Conservation (phyloP, 169 alveolate genomes). For the Babesia gibsoni region DNA sequence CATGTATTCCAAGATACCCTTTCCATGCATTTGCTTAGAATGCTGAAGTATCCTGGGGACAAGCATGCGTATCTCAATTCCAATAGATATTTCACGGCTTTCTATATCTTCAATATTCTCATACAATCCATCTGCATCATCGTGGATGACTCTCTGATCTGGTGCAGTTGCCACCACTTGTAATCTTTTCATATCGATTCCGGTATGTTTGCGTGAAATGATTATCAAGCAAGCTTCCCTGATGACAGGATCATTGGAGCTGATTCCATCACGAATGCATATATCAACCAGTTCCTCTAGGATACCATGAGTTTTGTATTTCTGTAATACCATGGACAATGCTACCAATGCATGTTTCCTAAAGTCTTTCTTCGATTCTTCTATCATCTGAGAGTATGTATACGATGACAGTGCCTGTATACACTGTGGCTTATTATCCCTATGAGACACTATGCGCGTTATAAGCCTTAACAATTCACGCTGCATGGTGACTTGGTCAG, state of each 20-base stretch:
- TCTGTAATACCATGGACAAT: conserved; percentile 11
- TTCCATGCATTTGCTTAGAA: conserved; percentile 43
- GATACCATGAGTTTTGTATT: conserved; percentile 11
- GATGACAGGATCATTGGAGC: conserved; percentile 18
- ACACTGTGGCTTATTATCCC: not conserved
- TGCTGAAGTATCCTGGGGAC: conserved; percentile 51
- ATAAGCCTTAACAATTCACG: conserved; percentile 25
- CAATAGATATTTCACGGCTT: conserved; percentile 24
- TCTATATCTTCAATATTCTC: not conserved
- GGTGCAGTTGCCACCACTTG: conserved; percentile 25
- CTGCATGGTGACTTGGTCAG: conserved; percentile 45
- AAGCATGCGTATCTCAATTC: conserved; percentile 41
- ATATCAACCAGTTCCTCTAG: not conserved
- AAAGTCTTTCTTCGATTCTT: conserved; percentile 1
- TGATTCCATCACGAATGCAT: conserved; percentile 33
- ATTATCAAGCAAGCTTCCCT: conserved; percentile 27
- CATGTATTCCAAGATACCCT: conserved; percentile 29
- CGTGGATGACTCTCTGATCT: not conserved
- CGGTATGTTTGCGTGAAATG: conserved; percentile 1
- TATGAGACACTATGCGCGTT: conserved; percentile 5
- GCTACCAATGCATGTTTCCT: conserved; percentile 30
- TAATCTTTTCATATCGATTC: conserved; percentile 34
- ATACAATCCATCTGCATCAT: not conserved
- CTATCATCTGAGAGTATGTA: conserved; percentile 20
- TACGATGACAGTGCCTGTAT: conserved; percentile 8